phyloP scores from a whole-genome alignment of 1,284 basidiomycete species.

The Thelephora terrestris region DNA sequence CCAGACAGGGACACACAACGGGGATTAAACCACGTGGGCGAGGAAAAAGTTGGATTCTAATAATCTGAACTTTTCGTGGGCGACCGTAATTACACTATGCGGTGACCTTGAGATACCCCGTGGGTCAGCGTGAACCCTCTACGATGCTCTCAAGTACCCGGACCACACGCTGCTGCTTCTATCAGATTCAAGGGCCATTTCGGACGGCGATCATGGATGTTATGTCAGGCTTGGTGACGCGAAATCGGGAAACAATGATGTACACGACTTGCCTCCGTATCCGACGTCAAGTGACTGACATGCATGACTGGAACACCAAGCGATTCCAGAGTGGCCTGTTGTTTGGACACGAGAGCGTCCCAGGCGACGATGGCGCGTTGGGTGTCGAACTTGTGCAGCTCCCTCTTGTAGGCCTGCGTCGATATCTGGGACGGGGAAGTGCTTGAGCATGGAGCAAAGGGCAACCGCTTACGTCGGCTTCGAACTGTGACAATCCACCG shows the following conservation, averaged over 20 bases:
- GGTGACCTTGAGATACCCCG: no score
- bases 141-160: constrained; percentile 38
- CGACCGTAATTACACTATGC: no score
- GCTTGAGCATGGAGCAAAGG: not conserved
- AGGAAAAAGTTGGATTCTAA: not conserved
- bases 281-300: constrained; percentile 32
- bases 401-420: constrained; percentile 47
- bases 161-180: constrained; percentile 41
- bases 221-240: not conserved
- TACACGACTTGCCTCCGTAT: constrained; percentile 42
- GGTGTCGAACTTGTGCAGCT: constrained; percentile 52
- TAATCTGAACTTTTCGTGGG: no score
- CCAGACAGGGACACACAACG: not conserved
- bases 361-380: constrained; percentile 59
- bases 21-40: not conserved
- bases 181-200: constrained; percentile 5
- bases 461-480: constrained; percentile 45
- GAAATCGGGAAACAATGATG: not conserved
- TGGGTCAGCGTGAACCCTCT: not conserved
- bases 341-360: constrained; percentile 60
- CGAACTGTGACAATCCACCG: constrained; percentile 48
- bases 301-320: constrained; percentile 65
- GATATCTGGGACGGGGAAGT: constrained; percentile 36
- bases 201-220: not conserved
- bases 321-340: constrained; percentile 51